Evolutionary conservation across 1,139 yeast genomes (phyloP).

Genomic region (Blastobotrys illinoisensis): DNA sequence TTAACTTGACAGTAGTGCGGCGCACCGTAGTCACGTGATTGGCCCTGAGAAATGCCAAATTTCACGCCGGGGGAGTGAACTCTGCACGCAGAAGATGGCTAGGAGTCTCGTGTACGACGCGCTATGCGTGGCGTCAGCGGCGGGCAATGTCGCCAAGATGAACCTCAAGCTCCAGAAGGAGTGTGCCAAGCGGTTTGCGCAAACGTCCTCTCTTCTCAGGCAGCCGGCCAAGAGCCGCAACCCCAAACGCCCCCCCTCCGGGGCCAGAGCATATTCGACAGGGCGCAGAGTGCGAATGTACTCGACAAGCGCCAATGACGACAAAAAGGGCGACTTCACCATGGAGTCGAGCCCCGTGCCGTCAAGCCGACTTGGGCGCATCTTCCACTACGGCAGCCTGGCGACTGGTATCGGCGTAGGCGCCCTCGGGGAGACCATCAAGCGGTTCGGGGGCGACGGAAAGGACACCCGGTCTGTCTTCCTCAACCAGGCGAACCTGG

Average conservation of each 20-base stretch:
- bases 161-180: conserved; percentile 9
- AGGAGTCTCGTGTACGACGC: conserved; percentile 17
- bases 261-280: neutral
- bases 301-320: conserved; percentile 8
- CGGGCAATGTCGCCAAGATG: conserved; percentile 8
- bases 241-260: neutral
- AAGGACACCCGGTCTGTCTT: conserved; percentile 53
- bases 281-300: conserved; percentile 3
- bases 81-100: neutral
- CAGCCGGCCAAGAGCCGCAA: neutral
- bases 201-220: conserved; percentile 11
- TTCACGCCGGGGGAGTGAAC: neutral
- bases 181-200: conserved; percentile 6
- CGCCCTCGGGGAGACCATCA: conserved; percentile 72
- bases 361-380: conserved; percentile 72
- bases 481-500: conserved; percentile 77
- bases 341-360: conserved; percentile 72
- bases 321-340: conserved; percentile 33
- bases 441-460: conserved; percentile 49
- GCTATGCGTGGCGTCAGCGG: conserved; percentile 18
- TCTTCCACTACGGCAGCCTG: conserved; percentile 86
- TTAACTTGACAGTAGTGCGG: neutral
- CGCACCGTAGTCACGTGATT: neutral
- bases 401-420: conserved; percentile 92
- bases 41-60: neutral